A percentile compares a stretch with the other conserved stretches of the same genome.
phyloP scores from a whole-genome alignment of 192 early-diverging fungal species.

The Funneliformis geosporum region DNA sequence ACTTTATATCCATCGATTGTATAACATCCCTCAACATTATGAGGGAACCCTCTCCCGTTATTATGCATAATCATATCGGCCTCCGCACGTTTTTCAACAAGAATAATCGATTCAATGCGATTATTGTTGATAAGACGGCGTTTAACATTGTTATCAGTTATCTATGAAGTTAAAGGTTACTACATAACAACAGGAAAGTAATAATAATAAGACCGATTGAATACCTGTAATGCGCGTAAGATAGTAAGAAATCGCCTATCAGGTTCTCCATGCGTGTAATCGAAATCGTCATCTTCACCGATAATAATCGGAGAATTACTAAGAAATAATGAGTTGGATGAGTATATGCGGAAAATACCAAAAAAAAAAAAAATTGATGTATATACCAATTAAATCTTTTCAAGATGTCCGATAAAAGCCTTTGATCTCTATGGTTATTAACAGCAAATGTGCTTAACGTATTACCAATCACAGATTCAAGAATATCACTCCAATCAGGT shows the following conservation, averaged over 20 bases:
- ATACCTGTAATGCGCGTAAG: constrained; percentile 55
- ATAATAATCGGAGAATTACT: constrained; percentile 58
- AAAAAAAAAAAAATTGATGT: neutral
- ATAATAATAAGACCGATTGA: neutral
- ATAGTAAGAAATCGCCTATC: constrained; percentile 59
- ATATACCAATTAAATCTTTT: constrained; percentile 48
- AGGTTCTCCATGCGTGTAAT: constrained; percentile 69
- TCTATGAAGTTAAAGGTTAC: constrained; percentile 31
- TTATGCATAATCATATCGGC: constrained; percentile 58
- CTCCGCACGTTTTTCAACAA: constrained; percentile 58
- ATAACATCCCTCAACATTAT: constrained; percentile 63
- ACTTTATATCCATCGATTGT: constrained; percentile 63
- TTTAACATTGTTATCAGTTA: constrained; percentile 71
- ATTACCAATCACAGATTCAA: constrained; percentile 67
- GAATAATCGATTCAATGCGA: constrained; percentile 68
- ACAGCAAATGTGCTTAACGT: constrained; percentile 70
- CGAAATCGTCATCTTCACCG: constrained; percentile 64
- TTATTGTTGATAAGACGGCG: constrained; percentile 70
- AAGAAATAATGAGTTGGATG: neutral
- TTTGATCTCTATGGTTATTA: constrained; percentile 63
- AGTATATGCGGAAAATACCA: neutral
- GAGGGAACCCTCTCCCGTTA: constrained; percentile 48
- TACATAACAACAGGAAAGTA: neutral
- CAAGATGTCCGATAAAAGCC: constrained; percentile 55
- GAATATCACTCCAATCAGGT: constrained; percentile 55